These are phyloP conservation scores for Aureobasidium zeae DNA, from an alignment of 2,329 filamentous ascomycete species.

Conservation along the genomic window DNA sequence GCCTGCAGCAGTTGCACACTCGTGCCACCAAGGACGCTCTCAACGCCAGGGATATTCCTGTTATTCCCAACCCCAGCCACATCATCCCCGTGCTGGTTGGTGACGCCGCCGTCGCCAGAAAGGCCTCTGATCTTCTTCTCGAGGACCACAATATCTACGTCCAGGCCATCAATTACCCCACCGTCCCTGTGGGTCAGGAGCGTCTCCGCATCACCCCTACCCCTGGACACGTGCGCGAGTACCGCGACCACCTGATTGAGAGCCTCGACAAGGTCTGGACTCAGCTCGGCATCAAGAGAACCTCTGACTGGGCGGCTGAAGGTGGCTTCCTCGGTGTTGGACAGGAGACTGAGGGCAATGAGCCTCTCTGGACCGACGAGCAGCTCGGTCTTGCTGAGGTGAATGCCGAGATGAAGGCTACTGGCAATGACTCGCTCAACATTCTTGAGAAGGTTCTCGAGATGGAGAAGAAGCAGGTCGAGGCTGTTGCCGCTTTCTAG, in stretches of 20 bases:
- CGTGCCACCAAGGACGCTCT: slow-evolving; percentile 85
- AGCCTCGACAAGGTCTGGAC: slow-evolving; percentile 84
- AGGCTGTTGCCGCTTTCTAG: slow-evolving; percentile 34
- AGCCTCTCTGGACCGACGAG: slow-evolving; percentile 82
- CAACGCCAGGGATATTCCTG: slow-evolving; percentile 72
- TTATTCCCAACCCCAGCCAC: slow-evolving; percentile 95
- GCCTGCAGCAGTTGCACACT: slow-evolving; percentile 91
- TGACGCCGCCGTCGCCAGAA: slow-evolving; percentile 84
- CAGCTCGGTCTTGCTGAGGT: slow-evolving; percentile 71
- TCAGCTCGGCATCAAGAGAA: slow-evolving; percentile 82
- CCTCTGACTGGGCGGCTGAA: slow-evolving; percentile 79
- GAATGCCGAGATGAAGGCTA: slow-evolving; percentile 49
- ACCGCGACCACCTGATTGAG: slow-evolving; percentile 73
- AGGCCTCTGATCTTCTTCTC: slow-evolving; percentile 84
- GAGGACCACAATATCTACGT: slow-evolving; percentile 91
- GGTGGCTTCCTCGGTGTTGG: slow-evolving; percentile 95
- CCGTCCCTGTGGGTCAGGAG: slow-evolving; percentile 95
- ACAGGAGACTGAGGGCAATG: slow-evolving; percentile 48
- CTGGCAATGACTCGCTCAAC: slow-evolving; percentile 33
- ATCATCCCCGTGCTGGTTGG: slow-evolving; percentile 92
- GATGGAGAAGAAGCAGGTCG: slow-evolving; percentile 36
- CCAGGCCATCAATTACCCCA: slow-evolving; percentile 98
- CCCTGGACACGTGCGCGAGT: slow-evolving; percentile 77
- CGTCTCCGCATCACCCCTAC: slow-evolving; percentile 92
- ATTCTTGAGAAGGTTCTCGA: slow-evolving; percentile 43